phyloP scores from a whole-genome alignment of 2,329 filamentous ascomycete species.

The Phialophora tarda region DNA sequence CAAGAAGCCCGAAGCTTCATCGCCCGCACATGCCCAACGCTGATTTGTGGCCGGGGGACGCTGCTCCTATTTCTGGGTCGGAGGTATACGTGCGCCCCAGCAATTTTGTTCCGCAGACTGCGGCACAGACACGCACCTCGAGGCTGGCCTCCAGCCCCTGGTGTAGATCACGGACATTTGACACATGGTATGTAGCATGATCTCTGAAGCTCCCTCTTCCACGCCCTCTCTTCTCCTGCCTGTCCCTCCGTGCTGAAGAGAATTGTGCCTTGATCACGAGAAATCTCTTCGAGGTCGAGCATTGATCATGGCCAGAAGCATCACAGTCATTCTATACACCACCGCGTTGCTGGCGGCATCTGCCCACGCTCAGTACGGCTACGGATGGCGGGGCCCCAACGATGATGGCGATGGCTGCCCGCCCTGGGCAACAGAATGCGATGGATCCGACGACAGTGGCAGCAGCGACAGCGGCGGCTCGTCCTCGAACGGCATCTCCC shows the following conservation, averaged over 20 bases:
- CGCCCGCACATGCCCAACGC: not conserved
- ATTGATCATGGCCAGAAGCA: conserved; percentile 17
- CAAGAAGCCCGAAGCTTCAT: conserved; percentile 8
- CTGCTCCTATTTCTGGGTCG: conserved; percentile 11
- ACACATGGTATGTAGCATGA: not conserved
- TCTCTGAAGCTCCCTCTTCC: not conserved
- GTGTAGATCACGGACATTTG: conserved; percentile 7
- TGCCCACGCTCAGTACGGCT: conserved; percentile 20
- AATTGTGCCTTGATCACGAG: not conserved
- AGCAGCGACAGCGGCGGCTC: conserved; percentile 16
- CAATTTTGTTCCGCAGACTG: conserved; percentile 3
- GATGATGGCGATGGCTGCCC: conserved; percentile 20
- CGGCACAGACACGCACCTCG: not conserved
- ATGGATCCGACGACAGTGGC: conserved; percentile 21
- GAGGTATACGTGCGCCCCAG: not conserved
- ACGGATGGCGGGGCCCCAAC: conserved; percentile 18
- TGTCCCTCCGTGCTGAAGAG: not conserved
- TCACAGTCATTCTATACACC: conserved; percentile 12
- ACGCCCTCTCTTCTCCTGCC: not conserved
- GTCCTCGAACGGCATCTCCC: conserved; percentile 10
- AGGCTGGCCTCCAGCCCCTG: not conserved
- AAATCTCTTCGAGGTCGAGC: not conserved
- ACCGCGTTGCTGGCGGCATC: conserved; percentile 17
- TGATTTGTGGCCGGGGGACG: not conserved
- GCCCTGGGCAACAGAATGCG: conserved; percentile 11